These are phyloP conservation scores for Albifimbria verrucaria DNA, from an alignment of 2,329 filamentous ascomycete species.

Conservation along the genomic window DNA sequence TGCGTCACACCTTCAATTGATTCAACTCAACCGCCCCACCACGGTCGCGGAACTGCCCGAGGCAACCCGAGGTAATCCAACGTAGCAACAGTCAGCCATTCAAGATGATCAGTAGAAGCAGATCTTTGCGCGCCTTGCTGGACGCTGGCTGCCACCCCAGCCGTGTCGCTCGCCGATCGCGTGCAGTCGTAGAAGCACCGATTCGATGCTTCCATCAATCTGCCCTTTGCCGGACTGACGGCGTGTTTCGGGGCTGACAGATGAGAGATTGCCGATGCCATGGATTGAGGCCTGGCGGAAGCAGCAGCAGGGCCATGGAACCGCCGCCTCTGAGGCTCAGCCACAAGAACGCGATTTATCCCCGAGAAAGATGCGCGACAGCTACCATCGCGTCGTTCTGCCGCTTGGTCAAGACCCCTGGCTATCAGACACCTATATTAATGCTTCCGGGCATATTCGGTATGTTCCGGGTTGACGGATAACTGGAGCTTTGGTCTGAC, in stretches of 20 bases:
- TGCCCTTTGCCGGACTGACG: constrained; percentile 16
- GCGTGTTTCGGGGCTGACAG: constrained; percentile 24
- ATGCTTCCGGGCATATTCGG: constrained; percentile 70
- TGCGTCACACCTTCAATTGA: no score
- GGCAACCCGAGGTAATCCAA: no score
- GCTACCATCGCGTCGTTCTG: constrained; percentile 36
- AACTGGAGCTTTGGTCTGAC: not conserved
- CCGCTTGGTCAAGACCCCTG: constrained; percentile 72
- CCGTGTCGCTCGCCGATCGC: no score
- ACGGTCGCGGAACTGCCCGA: no score
- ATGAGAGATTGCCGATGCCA: constrained; percentile 20
- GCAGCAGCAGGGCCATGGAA: constrained; percentile 14
- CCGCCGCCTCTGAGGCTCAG: constrained; percentile 6
- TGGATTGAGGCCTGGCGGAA: constrained; percentile 25
- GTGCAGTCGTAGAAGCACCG: no score
- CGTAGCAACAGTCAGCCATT: no score
- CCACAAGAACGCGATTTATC: constrained; percentile 20
- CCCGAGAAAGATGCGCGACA: constrained; percentile 26
- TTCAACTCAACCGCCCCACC: no score
- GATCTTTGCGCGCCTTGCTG: no score
- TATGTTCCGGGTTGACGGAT: not conserved
- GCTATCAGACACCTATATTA: constrained; percentile 75
- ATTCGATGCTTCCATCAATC: not conserved
- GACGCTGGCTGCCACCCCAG: no score
- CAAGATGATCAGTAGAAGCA: no score